Conservation (phyloP, 441 rosid genomes). For the Breynia disticha region DNA sequence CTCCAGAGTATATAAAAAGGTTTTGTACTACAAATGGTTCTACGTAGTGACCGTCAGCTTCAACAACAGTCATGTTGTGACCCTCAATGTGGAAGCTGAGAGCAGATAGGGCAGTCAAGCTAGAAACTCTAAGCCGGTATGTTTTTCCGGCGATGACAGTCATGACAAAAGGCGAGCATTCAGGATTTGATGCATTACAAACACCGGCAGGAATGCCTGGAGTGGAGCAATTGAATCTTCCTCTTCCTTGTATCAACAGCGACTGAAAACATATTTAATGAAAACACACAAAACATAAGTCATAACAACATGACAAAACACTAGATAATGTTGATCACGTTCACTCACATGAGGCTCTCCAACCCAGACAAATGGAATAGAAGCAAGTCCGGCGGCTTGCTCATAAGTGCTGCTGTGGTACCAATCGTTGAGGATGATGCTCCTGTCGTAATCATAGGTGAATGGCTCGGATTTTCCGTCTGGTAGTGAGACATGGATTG, state of each 20-base stretch:
- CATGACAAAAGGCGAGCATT: conserved; percentile 37
- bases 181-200: conserved; percentile 43
- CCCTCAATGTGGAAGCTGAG: conserved; percentile 85
- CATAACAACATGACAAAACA: background rate
- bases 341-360: conserved; percentile 60
- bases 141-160: conserved; percentile 51
- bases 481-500: conserved; percentile 41
- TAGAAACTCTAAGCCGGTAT: conserved; percentile 52
- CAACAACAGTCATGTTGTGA: conserved; percentile 69
- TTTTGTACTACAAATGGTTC: conserved; percentile 53
- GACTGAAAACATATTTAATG: conserved; percentile 28
- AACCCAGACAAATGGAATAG: conserved; percentile 53
- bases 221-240: conserved; percentile 52
- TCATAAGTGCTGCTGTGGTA: conserved; percentile 53
- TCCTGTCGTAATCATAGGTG: conserved; percentile 45
- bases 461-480: conserved; percentile 49
- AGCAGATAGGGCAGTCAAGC: conserved; percentile 62
- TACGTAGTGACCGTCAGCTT: conserved; percentile 69
- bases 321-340: too few species aligned
- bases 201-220: conserved; percentile 19
- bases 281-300: background rate
- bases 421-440: conserved; percentile 68
- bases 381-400: conserved; percentile 45
- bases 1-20: conserved; percentile 65
- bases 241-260: conserved; percentile 65